Conservation (phyloP, 108 stramenopile species). For the Nitzschia palea region DNA sequence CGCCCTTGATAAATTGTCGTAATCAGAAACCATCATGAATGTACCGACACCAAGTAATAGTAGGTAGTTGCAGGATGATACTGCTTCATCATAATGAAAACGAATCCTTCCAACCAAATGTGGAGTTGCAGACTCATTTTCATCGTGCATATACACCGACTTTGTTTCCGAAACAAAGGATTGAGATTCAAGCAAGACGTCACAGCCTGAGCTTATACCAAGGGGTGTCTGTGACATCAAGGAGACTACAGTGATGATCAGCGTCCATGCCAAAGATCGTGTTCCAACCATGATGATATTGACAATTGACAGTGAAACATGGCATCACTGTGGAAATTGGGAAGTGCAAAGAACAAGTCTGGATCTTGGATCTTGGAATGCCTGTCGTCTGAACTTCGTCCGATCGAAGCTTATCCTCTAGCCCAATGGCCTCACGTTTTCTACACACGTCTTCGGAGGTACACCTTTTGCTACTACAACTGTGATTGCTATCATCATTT, state of each 20-base stretch:
- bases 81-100: constrained; percentile 4
- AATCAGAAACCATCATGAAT: constrained; percentile 18
- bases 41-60: constrained; percentile 25
- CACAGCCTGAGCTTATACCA: too few species aligned
- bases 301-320: too few species aligned
- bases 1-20: constrained; percentile 4
- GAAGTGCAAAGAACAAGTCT: too few species aligned
- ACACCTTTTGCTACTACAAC: background rate
- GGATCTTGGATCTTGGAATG: too few species aligned
- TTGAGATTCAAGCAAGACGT: background rate
- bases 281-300: too few species aligned
- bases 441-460: too few species aligned
- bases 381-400: too few species aligned
- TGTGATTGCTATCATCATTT: background rate
- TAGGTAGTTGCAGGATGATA: constrained; percentile 6
- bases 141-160: background rate
- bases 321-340: too few species aligned
- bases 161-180: constrained; percentile 1
- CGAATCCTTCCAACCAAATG: constrained; percentile 6
- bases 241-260: background rate
- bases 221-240: too few species aligned
- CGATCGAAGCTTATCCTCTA: too few species aligned
- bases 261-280: too few species aligned
- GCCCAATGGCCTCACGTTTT: too few species aligned
- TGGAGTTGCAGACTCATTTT: background rate